Conservation (phyloP, 1,139 yeast genomes). For the Candida pseudoviswanathii region DNA sequence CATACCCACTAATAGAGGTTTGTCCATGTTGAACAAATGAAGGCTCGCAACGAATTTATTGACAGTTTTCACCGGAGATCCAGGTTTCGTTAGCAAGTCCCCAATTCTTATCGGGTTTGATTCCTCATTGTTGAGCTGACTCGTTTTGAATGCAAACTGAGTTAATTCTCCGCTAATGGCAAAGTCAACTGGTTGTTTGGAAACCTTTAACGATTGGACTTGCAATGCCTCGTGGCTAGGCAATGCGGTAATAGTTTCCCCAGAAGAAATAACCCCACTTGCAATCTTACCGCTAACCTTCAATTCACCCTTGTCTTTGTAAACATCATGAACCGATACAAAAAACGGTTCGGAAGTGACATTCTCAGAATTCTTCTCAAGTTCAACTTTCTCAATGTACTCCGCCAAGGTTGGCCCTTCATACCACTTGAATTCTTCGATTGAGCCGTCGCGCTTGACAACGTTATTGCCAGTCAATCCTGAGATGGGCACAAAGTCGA, state of each 20-base stretch:
- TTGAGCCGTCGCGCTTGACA: constrained; percentile 40
- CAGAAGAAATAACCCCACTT: constrained; percentile 75
- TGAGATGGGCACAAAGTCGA: constrained; percentile 78
- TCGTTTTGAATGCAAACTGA: constrained; percentile 55
- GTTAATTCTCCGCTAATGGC: constrained; percentile 76
- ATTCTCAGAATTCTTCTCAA: constrained; percentile 21
- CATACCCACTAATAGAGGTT: constrained; percentile 82
- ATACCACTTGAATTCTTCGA: constrained; percentile 56
- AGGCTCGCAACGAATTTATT: constrained; percentile 57
- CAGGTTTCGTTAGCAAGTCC: constrained; percentile 63
- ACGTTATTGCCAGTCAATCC: constrained; percentile 88
- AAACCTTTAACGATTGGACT: constrained; percentile 32
- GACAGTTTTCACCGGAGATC: constrained; percentile 48
- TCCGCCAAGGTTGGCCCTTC: constrained; percentile 65
- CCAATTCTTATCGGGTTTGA: constrained; percentile 60
- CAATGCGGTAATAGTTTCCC: constrained; percentile 65
- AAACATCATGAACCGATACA: constrained; percentile 53
- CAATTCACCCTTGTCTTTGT: constrained; percentile 35
- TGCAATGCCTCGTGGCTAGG: constrained; percentile 50
- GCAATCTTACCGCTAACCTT: constrained; percentile 71
- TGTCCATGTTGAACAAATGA: constrained; percentile 66
- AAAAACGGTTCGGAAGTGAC: constrained; percentile 43
- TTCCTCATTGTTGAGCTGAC: constrained; percentile 46
- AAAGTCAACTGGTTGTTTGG: constrained; percentile 31
- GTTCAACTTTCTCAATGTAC: constrained; percentile 45